Evolutionary conservation across 495 filamentous ascomycete genomes (phyloP).

Genomic region (Aspergillus carlsbadensis): DNA sequence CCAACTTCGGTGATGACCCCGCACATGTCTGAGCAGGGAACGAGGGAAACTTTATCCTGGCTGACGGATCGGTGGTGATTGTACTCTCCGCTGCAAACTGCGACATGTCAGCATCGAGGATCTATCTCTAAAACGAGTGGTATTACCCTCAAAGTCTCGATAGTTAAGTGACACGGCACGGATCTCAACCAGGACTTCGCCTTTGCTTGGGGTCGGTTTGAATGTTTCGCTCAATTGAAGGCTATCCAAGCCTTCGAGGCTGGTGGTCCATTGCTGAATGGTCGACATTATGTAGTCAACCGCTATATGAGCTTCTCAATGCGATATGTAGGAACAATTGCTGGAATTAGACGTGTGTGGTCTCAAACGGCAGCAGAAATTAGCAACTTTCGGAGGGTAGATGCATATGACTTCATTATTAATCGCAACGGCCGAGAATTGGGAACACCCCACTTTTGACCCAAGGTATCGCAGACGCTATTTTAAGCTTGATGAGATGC

Average conservation of each 20-base stretch:
- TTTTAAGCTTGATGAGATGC: too few species aligned
- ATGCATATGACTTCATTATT: too few species aligned
- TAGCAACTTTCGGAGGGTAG: too few species aligned
- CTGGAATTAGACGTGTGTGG: too few species aligned
- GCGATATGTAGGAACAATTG: too few species aligned
- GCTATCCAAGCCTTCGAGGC: conserved; percentile 51
- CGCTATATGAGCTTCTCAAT: too few species aligned
- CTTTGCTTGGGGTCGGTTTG: conserved; percentile 38
- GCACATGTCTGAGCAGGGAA: conserved; percentile 74
- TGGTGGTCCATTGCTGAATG: conserved; percentile 48
- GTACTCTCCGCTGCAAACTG: conserved; percentile 57
- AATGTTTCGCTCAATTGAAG: conserved; percentile 39
- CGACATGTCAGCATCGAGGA: not conserved
- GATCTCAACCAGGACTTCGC: conserved; percentile 59
- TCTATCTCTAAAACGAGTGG: not conserved
- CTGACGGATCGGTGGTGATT: conserved; percentile 49
- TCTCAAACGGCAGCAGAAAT: not conserved
- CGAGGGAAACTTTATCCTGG: conserved; percentile 43
- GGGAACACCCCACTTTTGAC: too few species aligned
- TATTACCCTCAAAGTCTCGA: conserved; percentile 56
- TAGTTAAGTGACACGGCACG: conserved; percentile 57
- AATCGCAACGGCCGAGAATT: too few species aligned
- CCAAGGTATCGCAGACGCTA: too few species aligned
- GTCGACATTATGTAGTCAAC: conserved; percentile 22
- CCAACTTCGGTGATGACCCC: conserved; percentile 68